A percentile compares a stretch with the other conserved stretches of the same genome.
Evolutionary conservation across 768 basidiomycete genomes (phyloP).

Genomic region (Hygrophoropsis aurantiaca): DNA sequence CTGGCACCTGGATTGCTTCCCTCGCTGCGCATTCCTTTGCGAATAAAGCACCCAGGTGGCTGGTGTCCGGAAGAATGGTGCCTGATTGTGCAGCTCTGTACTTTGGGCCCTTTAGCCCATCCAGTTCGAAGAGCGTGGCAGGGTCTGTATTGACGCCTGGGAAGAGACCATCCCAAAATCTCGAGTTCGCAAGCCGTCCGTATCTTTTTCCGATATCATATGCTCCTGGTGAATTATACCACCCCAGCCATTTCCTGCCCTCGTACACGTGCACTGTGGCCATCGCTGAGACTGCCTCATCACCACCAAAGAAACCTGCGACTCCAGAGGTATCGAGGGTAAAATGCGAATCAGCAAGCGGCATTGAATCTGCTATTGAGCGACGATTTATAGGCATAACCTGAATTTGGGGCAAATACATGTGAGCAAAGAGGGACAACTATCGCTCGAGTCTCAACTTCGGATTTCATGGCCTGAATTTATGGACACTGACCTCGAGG

Average conservation of each 20-base stretch:
- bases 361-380: slow-evolving; percentile 9
- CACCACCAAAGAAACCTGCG: slow-evolving; percentile 37
- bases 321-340: slow-evolving; percentile 31
- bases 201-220: slow-evolving; percentile 34
- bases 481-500: background rate
- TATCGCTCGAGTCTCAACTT: background rate
- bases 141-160: slow-evolving; percentile 34
- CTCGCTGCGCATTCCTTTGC: slow-evolving; percentile 18
- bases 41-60: slow-evolving; percentile 31
- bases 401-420: slow-evolving; percentile 18
- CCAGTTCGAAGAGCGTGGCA: slow-evolving; percentile 29
- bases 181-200: slow-evolving; percentile 30
- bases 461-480: background rate
- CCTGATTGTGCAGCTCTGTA: slow-evolving; percentile 34
- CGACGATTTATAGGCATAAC: slow-evolving; percentile 14
- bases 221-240: slow-evolving; percentile 39
- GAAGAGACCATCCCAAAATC: slow-evolving; percentile 33
- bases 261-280: slow-evolving; percentile 35
- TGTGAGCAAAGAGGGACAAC: slow-evolving; percentile 10
- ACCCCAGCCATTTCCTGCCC: slow-evolving; percentile 34
- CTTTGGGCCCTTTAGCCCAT: slow-evolving; percentile 30
- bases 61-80: slow-evolving; percentile 26
- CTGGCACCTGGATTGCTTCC: slow-evolving; percentile 15
- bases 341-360: slow-evolving; percentile 20
- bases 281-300: slow-evolving; percentile 39